Evolutionary conservation across 202 grass and related monocot species (phyloP).

Genomic region (Zoysia matrella): DNA sequence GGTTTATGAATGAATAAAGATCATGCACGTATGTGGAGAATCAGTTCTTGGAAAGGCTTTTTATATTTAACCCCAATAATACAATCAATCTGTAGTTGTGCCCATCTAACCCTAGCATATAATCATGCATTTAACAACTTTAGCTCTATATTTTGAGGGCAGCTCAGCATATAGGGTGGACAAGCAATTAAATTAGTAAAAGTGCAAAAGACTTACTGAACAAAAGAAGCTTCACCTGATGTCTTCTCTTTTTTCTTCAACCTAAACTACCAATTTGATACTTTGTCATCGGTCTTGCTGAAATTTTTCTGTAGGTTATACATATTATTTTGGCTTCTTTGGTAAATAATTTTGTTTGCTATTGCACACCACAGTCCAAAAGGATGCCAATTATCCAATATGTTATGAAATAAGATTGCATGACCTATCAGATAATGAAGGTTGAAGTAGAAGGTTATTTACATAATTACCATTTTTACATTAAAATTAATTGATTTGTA

Average conservation of each 20-base stretch:
- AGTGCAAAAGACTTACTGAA: constrained; percentile 21
- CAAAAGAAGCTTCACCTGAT: constrained; percentile 21
- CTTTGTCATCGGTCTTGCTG: background rate
- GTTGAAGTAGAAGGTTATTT: constrained; percentile 8
- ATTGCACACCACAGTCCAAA: background rate
- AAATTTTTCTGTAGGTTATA: constrained; percentile 1
- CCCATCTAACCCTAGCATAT: constrained; percentile 53
- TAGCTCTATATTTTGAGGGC: constrained; percentile 45
- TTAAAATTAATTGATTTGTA: background rate
- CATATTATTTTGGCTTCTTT: background rate
- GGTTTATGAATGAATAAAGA: constrained; percentile 57
- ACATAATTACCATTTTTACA: constrained; percentile 4
- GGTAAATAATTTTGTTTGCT: background rate
- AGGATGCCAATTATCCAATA: background rate
- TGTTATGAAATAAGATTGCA: background rate
- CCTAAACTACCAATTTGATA: constrained; percentile 23
- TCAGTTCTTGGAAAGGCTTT: constrained; percentile 59
- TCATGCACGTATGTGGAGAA: constrained; percentile 74
- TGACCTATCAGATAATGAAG: background rate
- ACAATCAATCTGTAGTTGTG: constrained; percentile 47
- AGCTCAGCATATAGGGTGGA: constrained; percentile 48
- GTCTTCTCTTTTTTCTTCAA: constrained; percentile 16
- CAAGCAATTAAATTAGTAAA: constrained; percentile 42
- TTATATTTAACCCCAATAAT: constrained; percentile 74
- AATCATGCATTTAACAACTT: constrained; percentile 45